phyloP scores from a whole-genome alignment of 2,329 filamentous ascomycete genomes.

The Annulohypoxylon truncatum region DNA sequence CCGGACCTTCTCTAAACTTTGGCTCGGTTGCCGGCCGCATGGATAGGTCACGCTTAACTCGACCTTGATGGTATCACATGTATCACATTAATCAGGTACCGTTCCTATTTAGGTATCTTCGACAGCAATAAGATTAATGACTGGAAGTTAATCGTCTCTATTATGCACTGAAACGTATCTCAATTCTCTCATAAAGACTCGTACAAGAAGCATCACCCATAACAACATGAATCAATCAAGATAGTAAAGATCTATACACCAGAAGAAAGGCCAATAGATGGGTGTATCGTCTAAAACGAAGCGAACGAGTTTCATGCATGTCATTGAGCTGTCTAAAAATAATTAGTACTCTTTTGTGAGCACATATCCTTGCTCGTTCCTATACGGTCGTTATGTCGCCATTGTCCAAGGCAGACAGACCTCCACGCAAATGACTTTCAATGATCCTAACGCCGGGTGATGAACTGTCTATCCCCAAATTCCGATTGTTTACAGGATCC shows the following conservation, averaged over 20 bases:
- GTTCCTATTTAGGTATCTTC: background rate
- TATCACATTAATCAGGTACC: slow-evolving; percentile 10
- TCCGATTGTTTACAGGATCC: slow-evolving; percentile 46
- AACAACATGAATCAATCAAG: background rate
- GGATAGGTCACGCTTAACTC: slow-evolving; percentile 17
- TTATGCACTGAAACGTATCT: background rate
- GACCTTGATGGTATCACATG: slow-evolving; percentile 23
- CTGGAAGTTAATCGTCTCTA: background rate
- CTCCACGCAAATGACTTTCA: slow-evolving; percentile 35
- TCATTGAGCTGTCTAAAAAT: slow-evolving; percentile 34
- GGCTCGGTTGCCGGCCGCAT: slow-evolving; percentile 27
- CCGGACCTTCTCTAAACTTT: slow-evolving; percentile 26
- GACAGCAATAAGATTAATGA: background rate
- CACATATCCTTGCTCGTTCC: slow-evolving; percentile 29
- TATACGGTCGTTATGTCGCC: slow-evolving; percentile 25
- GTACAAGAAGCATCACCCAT: background rate
- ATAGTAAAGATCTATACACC: slow-evolving; percentile 2
- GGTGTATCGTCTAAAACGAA: slow-evolving; percentile 5
- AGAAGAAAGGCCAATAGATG: background rate
- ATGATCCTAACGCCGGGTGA: slow-evolving; percentile 47
- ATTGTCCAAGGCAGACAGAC: slow-evolving; percentile 16
- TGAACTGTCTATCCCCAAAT: slow-evolving; percentile 46
- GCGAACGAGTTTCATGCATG: slow-evolving; percentile 30
- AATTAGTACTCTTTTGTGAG: slow-evolving; percentile 34
- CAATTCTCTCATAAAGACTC: background rate